Base-by-base conservation (phyloP, 345 rosid genomes). In the Murraya koenigii region DNA sequence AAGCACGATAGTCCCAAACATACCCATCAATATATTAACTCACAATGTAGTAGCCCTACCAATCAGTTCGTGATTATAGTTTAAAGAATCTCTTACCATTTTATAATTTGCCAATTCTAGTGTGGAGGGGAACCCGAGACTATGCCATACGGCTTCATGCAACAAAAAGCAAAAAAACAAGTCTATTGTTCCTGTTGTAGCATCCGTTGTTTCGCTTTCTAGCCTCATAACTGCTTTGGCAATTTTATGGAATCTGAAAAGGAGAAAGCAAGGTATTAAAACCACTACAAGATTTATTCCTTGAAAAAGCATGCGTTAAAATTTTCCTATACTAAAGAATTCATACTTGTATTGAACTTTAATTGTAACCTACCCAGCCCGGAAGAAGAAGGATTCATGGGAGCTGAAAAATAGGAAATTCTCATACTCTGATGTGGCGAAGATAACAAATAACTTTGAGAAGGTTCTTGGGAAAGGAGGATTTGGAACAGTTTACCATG, bases 91-190 rank as follows among this genome's bases (percentile, higher is more conserved):
- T 41, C 49, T 41, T 41, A 41, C 15, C 49, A 41, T 41, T 41
- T 41, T 41, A 41, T 41, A 4, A 41, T 41, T 41, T 41, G 49
- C 49, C 49, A 41, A 62, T 66, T 38, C 58, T 66, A 82, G 94
- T 3, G 41, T 85, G 60, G 89, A 70, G n/a, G 87, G 77, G 54
- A 88, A 88, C 78, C 78, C 77, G 23, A 59, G 85, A 76, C 83
- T 86, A 30, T 89, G 90, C 69, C 77, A 30, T 62, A 60, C 79
- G 30, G 72, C 75, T 88, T 55, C 85, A 89, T 78, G 71, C 83
- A 19, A 75, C 77, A n/a, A 80, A 66, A 73, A 79, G 28, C 15
- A 41, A 5, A 1, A 49, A n/a, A 4, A 49, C 2, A 84, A 77
- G 26, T 83, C 39, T 49, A 32, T 77, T 1, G 81, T 81, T 71